phyloP scores from a whole-genome alignment of 257 asterid genomes.

The Cruciata laevipes region DNA sequence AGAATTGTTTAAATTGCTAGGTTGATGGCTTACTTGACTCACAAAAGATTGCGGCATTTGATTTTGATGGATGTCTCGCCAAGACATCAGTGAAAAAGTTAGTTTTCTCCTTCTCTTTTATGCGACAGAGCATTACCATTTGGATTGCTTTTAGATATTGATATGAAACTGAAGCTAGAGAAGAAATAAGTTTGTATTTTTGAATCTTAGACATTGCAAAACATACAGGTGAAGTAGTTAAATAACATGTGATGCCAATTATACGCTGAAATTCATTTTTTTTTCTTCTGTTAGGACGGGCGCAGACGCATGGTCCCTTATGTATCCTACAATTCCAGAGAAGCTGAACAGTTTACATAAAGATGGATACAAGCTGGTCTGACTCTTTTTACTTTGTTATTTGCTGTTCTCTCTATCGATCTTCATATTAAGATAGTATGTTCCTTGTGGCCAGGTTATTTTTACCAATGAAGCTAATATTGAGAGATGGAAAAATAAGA shows the following conservation, averaged over 20 bases:
- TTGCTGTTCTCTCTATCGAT: neutral
- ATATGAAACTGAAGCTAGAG: neutral
- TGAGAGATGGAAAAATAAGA: slow-evolving; percentile 94
- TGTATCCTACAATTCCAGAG: slow-evolving; percentile 88
- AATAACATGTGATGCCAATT: neutral
- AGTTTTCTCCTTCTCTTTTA: slow-evolving; percentile 8
- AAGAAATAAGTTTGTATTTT: neutral
- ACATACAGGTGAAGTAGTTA: neutral
- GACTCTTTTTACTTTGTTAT: slow-evolving; percentile 21
- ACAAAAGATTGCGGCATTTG: slow-evolving; percentile 87
- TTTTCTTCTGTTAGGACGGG: slow-evolving; percentile 50
- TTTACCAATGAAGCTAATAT: slow-evolving; percentile 92
- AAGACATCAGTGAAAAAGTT: slow-evolving; percentile 80
- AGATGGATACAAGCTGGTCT: slow-evolving; percentile 91
- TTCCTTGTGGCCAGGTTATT: slow-evolving; percentile 47
- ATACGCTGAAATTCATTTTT: neutral
- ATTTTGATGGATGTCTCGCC: slow-evolving; percentile 96
- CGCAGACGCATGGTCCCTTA: slow-evolving; percentile 96
- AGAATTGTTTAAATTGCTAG: slow-evolving; percentile 23
- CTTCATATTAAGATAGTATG: neutral
- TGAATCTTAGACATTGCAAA: neutral
- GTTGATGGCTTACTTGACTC: slow-evolving; percentile 82
- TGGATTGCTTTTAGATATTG: neutral
- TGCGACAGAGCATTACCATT: slow-evolving; percentile 1
- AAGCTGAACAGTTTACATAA: slow-evolving; percentile 68